Evolutionary conservation across 23 red algal genomes (phyloP), one percentile per base, ranked within the genome.

Genomic region (Porphyridium purpureum): DNA sequence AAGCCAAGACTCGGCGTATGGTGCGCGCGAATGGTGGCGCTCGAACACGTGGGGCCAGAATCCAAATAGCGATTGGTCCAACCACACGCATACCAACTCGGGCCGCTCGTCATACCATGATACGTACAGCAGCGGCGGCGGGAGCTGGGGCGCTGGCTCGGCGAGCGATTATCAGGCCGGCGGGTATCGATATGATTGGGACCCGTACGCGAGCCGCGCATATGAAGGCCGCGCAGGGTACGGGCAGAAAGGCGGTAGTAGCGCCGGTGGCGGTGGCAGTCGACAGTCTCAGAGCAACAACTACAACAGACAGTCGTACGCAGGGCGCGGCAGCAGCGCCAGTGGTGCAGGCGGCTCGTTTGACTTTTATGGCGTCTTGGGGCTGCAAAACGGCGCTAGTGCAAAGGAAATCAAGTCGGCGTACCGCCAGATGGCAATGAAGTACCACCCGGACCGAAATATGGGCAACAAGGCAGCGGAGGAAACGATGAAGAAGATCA

Each of bases 381-480:
- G 88, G 21, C 75, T 94, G n/a, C 29, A 60, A n/a, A 42, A 51
- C 1, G 60, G 65, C 24, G 88, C 88, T 4, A 79, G 60, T 24
- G 29, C 62, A 6, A 62, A 49, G 30, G 88, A 94, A 50, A 83
- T 94, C 27, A 84, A 82, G 62, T 50, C 62, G 47, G 77, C 88
- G 5, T 94, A 94, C 62, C 50, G 88, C 47, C 27, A 66, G 28
- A 62, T 55, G 62, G 88, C 80, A 21, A 66, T 82, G 57, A 52
- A 85, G 50, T 82, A 74, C 56, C 88, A 94, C 54, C 88, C 88
- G 7, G 88, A 94, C 50, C 51, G 70, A 46, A 82, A 94, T 38
- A 60, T 50, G 9, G 36, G 60, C 58, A 57, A 78, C 22, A 29
- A 50, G 33, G 11, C 11, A 11, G 33, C 59, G 59, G 82, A 70